phyloP scores from a whole-genome alignment of 495 filamentous ascomycete species.

The Tuber calosporum region DNA sequence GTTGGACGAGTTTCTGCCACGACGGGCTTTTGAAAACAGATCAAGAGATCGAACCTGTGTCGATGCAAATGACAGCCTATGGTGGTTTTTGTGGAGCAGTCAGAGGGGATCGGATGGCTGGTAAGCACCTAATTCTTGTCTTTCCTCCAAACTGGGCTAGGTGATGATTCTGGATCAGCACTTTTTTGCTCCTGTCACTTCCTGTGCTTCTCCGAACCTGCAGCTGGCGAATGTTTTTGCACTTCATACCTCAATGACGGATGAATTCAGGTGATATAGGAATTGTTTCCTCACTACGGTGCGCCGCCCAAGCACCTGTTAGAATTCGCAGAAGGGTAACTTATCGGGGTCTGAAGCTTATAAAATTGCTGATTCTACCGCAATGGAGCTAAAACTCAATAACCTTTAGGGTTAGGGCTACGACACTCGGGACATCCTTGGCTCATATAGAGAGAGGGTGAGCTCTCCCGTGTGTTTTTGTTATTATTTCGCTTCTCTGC shows the following conservation, averaged over 20 bases:
- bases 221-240: background rate
- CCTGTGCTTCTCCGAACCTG: background rate
- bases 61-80: background rate
- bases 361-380: background rate
- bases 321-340: background rate
- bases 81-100: background rate
- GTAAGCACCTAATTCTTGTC: background rate
- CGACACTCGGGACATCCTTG: background rate
- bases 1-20: background rate
- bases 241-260: background rate
- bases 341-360: background rate
- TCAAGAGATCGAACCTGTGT: background rate
- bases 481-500: background rate
- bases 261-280: background rate
- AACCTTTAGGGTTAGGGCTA: background rate
- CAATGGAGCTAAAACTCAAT: background rate
- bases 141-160: background rate
- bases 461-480: background rate
- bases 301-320: background rate
- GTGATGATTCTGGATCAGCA: background rate
- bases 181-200: background rate
- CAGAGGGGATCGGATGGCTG: background rate
- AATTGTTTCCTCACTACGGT: background rate
- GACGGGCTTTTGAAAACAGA: background rate
- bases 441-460: background rate